Percentiles rank a stretch among this genome's conserved stretches.
Conservation (phyloP, 192 early-diverging fungal species). For the Fimicolochytrium jonesii region DNA sequence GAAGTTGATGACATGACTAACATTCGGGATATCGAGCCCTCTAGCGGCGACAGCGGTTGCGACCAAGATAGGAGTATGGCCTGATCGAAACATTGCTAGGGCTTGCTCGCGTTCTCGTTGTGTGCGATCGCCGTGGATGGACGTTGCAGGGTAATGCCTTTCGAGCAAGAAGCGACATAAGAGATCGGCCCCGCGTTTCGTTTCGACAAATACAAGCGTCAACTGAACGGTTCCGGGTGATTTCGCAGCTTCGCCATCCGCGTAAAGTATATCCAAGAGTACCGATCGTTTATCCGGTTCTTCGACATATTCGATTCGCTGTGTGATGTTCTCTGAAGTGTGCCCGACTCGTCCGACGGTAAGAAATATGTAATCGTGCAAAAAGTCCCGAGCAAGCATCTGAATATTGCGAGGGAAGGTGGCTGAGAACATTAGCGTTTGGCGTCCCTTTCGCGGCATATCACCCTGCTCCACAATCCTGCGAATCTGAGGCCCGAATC, state of each 20-base stretch:
- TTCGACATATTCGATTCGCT: conserved; percentile 87
- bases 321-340: conserved; percentile 92
- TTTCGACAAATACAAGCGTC: conserved; percentile 96
- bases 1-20: conserved; percentile 82
- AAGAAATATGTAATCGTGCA: conserved; percentile 71
- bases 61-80: conserved; percentile 72
- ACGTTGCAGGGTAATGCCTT: conserved; percentile 76
- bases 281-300: conserved; percentile 89
- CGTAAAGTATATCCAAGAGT: conserved; percentile 71
- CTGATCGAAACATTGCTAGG: conserved; percentile 78
- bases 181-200: conserved; percentile 89
- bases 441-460: conserved; percentile 57
- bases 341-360: conserved; percentile 89
- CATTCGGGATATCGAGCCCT: conserved; percentile 86
- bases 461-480: conserved; percentile 75
- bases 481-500: conserved; percentile 91
- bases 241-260: conserved; percentile 19
- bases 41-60: conserved; percentile 96
- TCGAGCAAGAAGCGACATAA: conserved; percentile 72
- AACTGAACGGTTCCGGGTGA: conserved; percentile 42
- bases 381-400: conserved; percentile 87
- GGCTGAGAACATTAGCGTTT: conserved; percentile 95
- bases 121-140: conserved; percentile 94
- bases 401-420: conserved; percentile 93
- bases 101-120: conserved; percentile 93